phyloP scores from a whole-genome alignment of 2,329 filamentous ascomycete species.

The Periconia sp. region DNA sequence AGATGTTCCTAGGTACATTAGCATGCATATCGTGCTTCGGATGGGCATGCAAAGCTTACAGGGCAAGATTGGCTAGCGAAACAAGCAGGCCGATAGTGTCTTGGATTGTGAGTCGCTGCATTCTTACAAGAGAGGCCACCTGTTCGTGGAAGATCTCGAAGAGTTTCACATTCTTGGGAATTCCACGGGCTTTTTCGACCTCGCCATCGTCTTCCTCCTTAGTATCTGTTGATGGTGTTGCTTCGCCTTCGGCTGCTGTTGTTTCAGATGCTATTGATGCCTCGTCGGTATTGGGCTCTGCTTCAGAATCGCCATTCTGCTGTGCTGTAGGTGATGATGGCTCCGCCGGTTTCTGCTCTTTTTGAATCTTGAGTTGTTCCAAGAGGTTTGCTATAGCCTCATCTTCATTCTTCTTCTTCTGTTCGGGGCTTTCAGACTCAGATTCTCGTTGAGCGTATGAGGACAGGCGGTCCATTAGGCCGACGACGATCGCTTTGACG shows the following conservation, averaged over 20 bases:
- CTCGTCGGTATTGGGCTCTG: slow-evolving; percentile 31
- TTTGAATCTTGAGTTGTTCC: slow-evolving; percentile 75
- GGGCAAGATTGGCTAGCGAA: slow-evolving; percentile 89
- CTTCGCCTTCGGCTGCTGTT: slow-evolving; percentile 29
- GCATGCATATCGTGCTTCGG: slow-evolving; percentile 5
- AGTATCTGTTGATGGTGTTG: slow-evolving; percentile 45
- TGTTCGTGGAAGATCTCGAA: slow-evolving; percentile 98
- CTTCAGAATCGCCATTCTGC: slow-evolving; percentile 46
- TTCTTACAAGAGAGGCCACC: slow-evolving; percentile 90
- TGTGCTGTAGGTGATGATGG: slow-evolving; percentile 24
- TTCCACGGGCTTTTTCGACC: slow-evolving; percentile 58
- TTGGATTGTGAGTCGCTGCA: slow-evolving; percentile 88
- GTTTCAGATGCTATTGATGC: slow-evolving; percentile 35
- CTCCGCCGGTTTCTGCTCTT: slow-evolving; percentile 55
- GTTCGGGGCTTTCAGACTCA: slow-evolving; percentile 70
- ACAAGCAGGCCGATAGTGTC: slow-evolving; percentile 93
- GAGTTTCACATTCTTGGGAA: slow-evolving; percentile 80
- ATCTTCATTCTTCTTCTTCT: slow-evolving; percentile 79
- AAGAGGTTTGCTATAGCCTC: slow-evolving; percentile 81
- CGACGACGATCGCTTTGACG: slow-evolving; percentile 96
- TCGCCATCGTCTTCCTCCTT: slow-evolving; percentile 50
- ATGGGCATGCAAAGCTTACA: slow-evolving; percentile 57
- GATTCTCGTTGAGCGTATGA: slow-evolving; percentile 92
- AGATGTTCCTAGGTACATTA: slow-evolving; percentile 72
- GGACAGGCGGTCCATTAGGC: slow-evolving; percentile 94